A percentile compares a stretch with the other conserved stretches of the same genome.
Evolutionary conservation across 78 protist species (phyloP).

Genomic region (Planoprotostelium fungivorum): DNA sequence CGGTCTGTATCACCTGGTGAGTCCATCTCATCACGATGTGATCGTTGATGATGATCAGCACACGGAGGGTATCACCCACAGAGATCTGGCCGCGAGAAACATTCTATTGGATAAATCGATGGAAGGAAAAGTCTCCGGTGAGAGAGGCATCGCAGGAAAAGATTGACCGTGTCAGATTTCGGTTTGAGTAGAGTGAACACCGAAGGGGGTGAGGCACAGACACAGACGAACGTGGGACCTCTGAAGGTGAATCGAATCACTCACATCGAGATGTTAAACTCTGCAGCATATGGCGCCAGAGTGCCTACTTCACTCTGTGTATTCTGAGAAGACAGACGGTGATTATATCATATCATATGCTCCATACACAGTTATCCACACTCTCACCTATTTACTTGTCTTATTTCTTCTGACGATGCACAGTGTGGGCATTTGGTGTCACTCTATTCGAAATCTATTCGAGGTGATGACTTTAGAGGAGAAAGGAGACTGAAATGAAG

Average conservation of each 20-base stretch:
- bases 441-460: not conserved
- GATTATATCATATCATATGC: too few relatives aligned
- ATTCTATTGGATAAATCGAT: not conserved
- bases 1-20: not conserved
- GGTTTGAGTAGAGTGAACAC: not conserved
- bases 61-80: not conserved
- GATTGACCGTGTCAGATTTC: not conserved
- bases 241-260: too few relatives aligned
- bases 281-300: not conserved
- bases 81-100: not conserved
- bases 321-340: not conserved
- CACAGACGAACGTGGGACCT: not conserved
- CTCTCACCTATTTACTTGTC: too few relatives aligned
- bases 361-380: too few relatives aligned
- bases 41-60: not conserved
- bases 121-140: not conserved
- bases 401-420: too few relatives aligned
- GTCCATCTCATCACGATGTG: not conserved
- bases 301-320: not conserved
- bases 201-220: not conserved
- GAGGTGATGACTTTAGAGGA: not conserved
- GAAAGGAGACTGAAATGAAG: too few relatives aligned
- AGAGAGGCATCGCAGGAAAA: not conserved
- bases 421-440: not conserved
- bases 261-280: too few relatives aligned